Percentiles rank a stretch among this genome's conserved stretches.
phyloP scores from a whole-genome alignment of 208 protist species.

The Porcisia hertigi region DNA sequence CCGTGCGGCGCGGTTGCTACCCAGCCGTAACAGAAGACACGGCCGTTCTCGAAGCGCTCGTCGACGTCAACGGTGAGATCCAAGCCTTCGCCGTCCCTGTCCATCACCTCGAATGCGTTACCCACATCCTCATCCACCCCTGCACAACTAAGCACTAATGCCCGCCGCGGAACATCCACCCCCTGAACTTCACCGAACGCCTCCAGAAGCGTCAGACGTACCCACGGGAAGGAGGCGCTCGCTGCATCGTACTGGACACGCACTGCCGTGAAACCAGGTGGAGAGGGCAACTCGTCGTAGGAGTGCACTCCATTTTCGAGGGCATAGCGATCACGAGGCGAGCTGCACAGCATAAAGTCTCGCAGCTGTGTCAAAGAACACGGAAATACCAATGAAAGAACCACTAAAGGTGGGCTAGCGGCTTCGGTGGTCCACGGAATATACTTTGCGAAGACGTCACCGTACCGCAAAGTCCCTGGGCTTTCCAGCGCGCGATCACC shows the following conservation, averaged over 20 bases:
- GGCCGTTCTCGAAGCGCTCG: conserved; percentile 1
- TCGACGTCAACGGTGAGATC: not conserved
- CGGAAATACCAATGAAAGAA: conserved; percentile 21
- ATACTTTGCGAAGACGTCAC: conserved; percentile 13
- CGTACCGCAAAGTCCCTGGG: not conserved
- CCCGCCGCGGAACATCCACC: not conserved
- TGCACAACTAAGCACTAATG: conserved; percentile 25
- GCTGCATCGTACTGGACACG: conserved; percentile 4
- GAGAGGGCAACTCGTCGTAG: conserved; percentile 19
- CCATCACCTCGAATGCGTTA: not conserved
- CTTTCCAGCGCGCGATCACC: conserved; percentile 7
- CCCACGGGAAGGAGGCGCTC: not conserved
- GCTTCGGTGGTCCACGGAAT: not conserved
- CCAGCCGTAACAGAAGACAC: conserved; percentile 28
- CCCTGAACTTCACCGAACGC: conserved; percentile 13
- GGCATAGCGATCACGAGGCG: conserved; percentile 20
- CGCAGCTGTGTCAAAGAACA: conserved; percentile 27
- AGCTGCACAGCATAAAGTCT: conserved; percentile 14
- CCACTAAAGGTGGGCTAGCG: not conserved
- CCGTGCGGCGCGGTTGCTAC: conserved; percentile 8
- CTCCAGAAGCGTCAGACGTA: conserved; percentile 21
- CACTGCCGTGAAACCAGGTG: conserved; percentile 15
- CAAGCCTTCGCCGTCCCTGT: not conserved
- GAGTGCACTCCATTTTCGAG: conserved; percentile 1
- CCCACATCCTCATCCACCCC: not conserved